These are phyloP conservation scores for Fraxinus velutina DNA, from an alignment of 305 asterid species.

Conservation along the genomic window DNA sequence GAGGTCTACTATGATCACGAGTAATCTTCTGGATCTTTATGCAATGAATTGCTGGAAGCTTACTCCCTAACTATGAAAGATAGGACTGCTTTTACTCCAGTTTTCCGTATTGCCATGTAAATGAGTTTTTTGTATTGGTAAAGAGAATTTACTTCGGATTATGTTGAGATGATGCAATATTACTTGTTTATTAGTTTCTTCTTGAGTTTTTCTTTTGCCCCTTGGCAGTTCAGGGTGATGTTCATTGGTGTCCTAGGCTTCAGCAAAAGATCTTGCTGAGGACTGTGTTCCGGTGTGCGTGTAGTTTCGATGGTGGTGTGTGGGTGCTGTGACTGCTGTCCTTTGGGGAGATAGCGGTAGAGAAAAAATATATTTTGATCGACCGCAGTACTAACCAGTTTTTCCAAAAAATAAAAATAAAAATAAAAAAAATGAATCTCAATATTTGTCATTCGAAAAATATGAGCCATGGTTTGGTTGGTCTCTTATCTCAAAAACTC, in stretches of 20 bases:
- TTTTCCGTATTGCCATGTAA: background rate
- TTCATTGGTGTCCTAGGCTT: background rate
- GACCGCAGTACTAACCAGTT: background rate
- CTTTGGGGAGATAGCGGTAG: background rate
- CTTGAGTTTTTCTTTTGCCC: background rate
- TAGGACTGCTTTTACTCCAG: background rate
- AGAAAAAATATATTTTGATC: background rate
- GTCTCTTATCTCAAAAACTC: background rate
- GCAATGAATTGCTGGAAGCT: background rate
- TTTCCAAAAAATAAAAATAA: too few species aligned
- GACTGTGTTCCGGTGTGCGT: background rate
- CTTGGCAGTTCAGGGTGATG: background rate
- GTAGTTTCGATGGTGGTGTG: background rate
- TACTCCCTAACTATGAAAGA: background rate
- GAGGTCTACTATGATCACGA: background rate
- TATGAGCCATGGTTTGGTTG: background rate
- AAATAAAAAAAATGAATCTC: background rate
- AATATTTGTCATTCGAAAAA: background rate
- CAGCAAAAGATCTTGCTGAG: background rate
- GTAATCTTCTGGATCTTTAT: background rate
- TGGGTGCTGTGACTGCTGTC: background rate
- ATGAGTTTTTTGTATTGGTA: background rate
- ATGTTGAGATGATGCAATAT: slow-evolving; percentile 5
- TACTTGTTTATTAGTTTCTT: background rate
- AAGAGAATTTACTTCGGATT: background rate